These are phyloP conservation scores for Paracamarosporium sp. DNA, from an alignment of 2,329 filamentous ascomycete genomes.

Conservation along the genomic window DNA sequence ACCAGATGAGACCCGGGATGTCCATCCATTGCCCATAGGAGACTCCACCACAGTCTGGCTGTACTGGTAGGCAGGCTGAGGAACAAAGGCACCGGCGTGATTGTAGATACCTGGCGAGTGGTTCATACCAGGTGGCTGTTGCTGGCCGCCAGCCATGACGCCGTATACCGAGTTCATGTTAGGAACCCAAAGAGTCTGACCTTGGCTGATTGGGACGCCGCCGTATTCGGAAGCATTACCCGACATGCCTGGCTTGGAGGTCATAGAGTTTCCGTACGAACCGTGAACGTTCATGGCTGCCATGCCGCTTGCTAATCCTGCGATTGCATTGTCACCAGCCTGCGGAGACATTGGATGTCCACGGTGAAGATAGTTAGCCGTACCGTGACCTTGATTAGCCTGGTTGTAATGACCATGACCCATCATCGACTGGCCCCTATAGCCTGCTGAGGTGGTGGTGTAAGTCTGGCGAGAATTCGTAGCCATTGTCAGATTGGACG, in stretches of 20 bases:
- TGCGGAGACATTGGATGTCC: slow-evolving; percentile 42
- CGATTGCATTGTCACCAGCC: slow-evolving; percentile 34
- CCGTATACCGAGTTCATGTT: slow-evolving; percentile 42
- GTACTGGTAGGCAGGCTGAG: slow-evolving; percentile 53
- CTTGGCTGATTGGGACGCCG: slow-evolving; percentile 39
- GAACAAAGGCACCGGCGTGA: slow-evolving; percentile 52
- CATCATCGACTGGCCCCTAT: slow-evolving; percentile 42
- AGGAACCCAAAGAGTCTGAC: slow-evolving; percentile 48
- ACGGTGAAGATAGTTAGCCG: slow-evolving; percentile 43
- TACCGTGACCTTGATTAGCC: slow-evolving; percentile 35
- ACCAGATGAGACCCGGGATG: slow-evolving; percentile 52
- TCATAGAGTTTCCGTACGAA: slow-evolving; percentile 38
- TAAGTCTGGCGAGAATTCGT: slow-evolving; percentile 41
- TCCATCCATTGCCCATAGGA: slow-evolving; percentile 55
- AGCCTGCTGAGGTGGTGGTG: slow-evolving; percentile 26
- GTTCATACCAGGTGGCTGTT: slow-evolving; percentile 38
- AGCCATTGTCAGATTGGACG: slow-evolving; percentile 27
- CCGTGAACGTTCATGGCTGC: slow-evolving; percentile 44
- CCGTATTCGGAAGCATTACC: slow-evolving; percentile 42
- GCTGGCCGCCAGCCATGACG: slow-evolving; percentile 37
- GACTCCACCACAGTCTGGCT: slow-evolving; percentile 53
- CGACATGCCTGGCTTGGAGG: slow-evolving; percentile 42
- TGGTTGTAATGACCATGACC: slow-evolving; percentile 32
- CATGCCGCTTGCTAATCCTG: slow-evolving; percentile 44
- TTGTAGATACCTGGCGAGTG: slow-evolving; percentile 54